Evolutionary conservation across 768 basidiomycete species (phyloP).

Genomic region (Xanthoconium stramineum): DNA sequence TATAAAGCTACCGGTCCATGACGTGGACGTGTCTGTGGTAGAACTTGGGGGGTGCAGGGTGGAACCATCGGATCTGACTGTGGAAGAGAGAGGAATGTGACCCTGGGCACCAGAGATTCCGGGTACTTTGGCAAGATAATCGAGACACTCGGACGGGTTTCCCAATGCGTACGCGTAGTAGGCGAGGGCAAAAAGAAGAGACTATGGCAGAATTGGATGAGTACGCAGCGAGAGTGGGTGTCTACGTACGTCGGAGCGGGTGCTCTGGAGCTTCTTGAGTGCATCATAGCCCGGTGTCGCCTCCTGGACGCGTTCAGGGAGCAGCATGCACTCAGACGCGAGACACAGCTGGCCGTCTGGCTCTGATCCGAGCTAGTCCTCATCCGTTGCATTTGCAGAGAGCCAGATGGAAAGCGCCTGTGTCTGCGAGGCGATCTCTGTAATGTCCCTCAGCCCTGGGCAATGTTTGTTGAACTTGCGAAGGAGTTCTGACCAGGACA

Average conservation of each 20-base stretch:
- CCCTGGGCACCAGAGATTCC: constrained; percentile 52
- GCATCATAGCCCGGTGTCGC: constrained; percentile 50
- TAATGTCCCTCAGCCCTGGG: constrained; percentile 52
- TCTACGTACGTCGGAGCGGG: constrained; percentile 56
- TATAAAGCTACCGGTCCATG: constrained; percentile 48
- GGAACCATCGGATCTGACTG: constrained; percentile 40
- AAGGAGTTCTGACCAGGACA: constrained; percentile 77
- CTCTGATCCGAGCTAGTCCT: constrained; percentile 52
- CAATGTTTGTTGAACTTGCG: constrained; percentile 89
- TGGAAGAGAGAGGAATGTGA: constrained; percentile 46
- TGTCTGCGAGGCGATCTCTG: constrained; percentile 66
- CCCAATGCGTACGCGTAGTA: constrained; percentile 81
- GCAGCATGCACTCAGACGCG: constrained; percentile 59
- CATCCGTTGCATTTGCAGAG: constrained; percentile 44
- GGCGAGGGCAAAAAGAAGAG: constrained; percentile 63
- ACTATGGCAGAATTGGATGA: constrained; percentile 40
- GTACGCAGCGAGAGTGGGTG: background rate
- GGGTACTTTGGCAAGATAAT: constrained; percentile 52
- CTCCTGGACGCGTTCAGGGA: constrained; percentile 56
- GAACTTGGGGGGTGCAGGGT: constrained; percentile 37
- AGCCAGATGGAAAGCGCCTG: constrained; percentile 61
- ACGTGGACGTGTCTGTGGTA: constrained; percentile 40
- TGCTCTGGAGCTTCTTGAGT: constrained; percentile 47
- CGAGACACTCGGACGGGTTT: constrained; percentile 59
- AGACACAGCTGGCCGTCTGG: constrained; percentile 35